Evolutionary conservation across 2,329 filamentous ascomycete genomes (phyloP), one percentile per base, ranked within the genome.

Genomic region (Fusarium zealandicum): DNA sequence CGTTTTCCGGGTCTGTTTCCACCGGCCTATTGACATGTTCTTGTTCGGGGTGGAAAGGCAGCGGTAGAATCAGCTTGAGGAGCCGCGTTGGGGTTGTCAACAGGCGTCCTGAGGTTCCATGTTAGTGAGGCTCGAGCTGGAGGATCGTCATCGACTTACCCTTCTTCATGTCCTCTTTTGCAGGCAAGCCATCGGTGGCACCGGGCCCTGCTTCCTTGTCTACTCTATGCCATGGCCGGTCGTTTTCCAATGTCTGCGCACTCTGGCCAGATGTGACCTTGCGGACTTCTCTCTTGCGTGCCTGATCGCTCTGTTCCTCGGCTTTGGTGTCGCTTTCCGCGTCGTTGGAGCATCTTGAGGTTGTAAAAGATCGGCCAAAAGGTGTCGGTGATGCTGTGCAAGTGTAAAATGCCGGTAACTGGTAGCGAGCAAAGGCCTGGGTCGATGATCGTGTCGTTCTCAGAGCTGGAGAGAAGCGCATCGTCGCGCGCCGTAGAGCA

Each of bases 71-170:
- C 12, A 96, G 80, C 72, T 95, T 95, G 42, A 96, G 82, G 51
- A 93, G 84, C 2, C 90, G 82, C 0, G 89, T 92, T 0, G 90
- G 90, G 0, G 91, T 96, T 0, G 90, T 93, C 22, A 93, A 75
- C 3, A 96, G 82, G 69, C 92, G 92, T 16, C 90, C 89, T 80
- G 6, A 0, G 12, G 12, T 2, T 5, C 7, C 22, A 25, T 9
- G 17, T 57, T 8, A 54, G 40, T 25, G 33, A 2, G 35, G 25
- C 2, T n/a, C 5, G 5, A 10, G 1, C 4, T 4, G 5, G 6
- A 10, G 6, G 11, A 2, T 3, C 6, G 6, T 12, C 14, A 11
- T 16, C 3, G 9, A 12, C 12, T 10, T 54, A 65, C 68, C 68
- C 50, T 70, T 70, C 2, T 53, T 57, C 40, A 56, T 33, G 16